Evolutionary conservation across 257 asterid species (phyloP), one percentile per base, ranked within the genome.

Genomic region (Verbascum thapsus): DNA sequence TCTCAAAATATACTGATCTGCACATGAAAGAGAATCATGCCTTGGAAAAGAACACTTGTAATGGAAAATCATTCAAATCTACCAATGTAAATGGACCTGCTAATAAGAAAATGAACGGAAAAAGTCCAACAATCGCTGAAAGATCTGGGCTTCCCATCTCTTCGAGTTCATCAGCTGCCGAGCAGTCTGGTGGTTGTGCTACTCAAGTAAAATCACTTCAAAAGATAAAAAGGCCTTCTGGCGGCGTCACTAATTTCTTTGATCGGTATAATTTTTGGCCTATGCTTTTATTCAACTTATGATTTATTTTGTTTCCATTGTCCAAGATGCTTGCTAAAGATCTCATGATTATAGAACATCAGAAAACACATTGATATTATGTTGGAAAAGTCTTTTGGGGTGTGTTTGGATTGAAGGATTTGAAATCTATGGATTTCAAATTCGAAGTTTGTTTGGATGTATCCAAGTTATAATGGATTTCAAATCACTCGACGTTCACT

Each of bases 221-320:
- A 65, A 80, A 58, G 75, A 76, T 72, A 57, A 91, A 78, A 74
- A 88, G 74, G 73, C 68, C 70, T 41, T 74, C 87, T 37, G 71
- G 79, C 51, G 76, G 72, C 65, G 61, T 79, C 66, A 58, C 44
- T 47, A 78, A 54, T 68, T 91, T 84, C 80, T 88, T 91, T 68
- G 88, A 77, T 50, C 64, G 96, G 98, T 88, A 88, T 60, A 38
- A n/a, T 53, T 42, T 12, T 42, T 12, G 1, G 5, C 65, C 64
- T 58, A 23, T 51, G 56, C n/a, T 52, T 42, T 16, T 34, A n/a
- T 70, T 66, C 58, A 13, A 49, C 44, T 47, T 72, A 51, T 54
- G 49, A 18, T 38, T 12, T 19, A 41, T 61, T 42, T 34, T 45
- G 23, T 68, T 44, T 53, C 48, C 18, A 19, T 30, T 72, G 40